Evolutionary conservation across 805 yeast species (phyloP).

Genomic region (Candida krabiensis): DNA sequence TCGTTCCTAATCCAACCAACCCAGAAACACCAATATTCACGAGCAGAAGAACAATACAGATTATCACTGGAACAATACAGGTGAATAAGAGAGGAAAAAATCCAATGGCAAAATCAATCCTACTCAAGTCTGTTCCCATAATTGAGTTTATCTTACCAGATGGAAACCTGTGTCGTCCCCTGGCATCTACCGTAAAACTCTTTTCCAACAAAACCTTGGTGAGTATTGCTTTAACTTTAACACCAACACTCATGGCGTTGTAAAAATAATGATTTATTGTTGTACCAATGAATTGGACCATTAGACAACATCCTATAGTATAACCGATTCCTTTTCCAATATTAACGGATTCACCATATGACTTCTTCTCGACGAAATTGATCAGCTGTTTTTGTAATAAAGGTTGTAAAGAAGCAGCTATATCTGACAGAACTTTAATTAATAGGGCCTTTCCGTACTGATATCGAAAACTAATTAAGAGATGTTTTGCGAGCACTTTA

Average conservation of each 20-base stretch:
- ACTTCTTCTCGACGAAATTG: slow-evolving; percentile 55
- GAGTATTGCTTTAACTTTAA: slow-evolving; percentile 65
- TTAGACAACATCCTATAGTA: slow-evolving; percentile 64
- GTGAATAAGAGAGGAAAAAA: slow-evolving; percentile 65
- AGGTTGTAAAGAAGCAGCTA: slow-evolving; percentile 57
- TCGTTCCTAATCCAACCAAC: slow-evolving; percentile 66
- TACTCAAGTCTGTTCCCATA: slow-evolving; percentile 77
- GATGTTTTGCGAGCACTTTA: slow-evolving; percentile 32
- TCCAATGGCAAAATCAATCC: slow-evolving; percentile 73
- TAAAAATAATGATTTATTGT: slow-evolving; percentile 64
- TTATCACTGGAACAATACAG: slow-evolving; percentile 61
- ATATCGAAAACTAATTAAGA: slow-evolving; percentile 49
- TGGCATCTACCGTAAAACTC: slow-evolving; percentile 58
- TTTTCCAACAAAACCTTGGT: slow-evolving; percentile 69
- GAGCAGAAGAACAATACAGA: slow-evolving; percentile 65
- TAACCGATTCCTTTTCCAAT: slow-evolving; percentile 73
- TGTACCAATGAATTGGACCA: slow-evolving; percentile 51
- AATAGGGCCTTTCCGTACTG: slow-evolving; percentile 43
- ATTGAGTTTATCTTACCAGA: slow-evolving; percentile 73
- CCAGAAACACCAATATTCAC: slow-evolving; percentile 72
- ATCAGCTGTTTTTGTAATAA: slow-evolving; percentile 64
- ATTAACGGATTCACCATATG: slow-evolving; percentile 39
- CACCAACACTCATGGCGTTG: slow-evolving; percentile 61
- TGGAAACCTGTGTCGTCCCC: slow-evolving; percentile 62
- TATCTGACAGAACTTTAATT: slow-evolving; percentile 45